Evolutionary conservation across 768 basidiomycete genomes (phyloP).

Genomic region (Agrocybe praecox): DNA sequence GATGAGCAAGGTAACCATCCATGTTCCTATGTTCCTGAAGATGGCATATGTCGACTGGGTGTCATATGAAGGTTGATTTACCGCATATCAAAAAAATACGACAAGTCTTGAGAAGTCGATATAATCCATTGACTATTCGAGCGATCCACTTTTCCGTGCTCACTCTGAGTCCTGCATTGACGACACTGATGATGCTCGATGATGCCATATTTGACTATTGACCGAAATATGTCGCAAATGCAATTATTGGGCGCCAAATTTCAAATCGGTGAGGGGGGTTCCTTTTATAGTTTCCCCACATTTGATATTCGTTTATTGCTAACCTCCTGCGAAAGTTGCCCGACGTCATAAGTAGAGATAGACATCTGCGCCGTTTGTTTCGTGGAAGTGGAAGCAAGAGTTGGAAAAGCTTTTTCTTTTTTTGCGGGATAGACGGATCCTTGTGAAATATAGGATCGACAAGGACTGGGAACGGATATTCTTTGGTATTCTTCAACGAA

Average conservation of each 20-base stretch:
- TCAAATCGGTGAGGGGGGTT: too few species aligned
- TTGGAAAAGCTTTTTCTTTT: not conserved
- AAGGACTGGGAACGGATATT: not conserved
- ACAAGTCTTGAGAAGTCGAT: not conserved
- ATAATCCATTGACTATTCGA: not conserved
- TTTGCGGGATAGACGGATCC: not conserved
- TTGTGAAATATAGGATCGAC: not conserved
- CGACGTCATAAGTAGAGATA: not conserved
- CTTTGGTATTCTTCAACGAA: not conserved
- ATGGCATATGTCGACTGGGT: not conserved
- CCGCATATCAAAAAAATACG: not conserved
- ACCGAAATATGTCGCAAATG: not conserved
- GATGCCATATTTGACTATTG: not conserved
- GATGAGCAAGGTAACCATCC: not conserved
- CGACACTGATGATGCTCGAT: not conserved
- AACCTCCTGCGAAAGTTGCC: not conserved
- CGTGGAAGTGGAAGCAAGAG: not conserved
- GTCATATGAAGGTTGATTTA: not conserved
- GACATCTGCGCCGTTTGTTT: not conserved
- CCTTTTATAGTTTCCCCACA: not conserved
- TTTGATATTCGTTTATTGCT: not conserved
- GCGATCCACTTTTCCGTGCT: not conserved
- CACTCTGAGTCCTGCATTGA: not conserved
- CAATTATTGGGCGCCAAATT: not conserved
- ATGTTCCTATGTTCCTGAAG: not conserved